Evolutionary conservation across 2,329 filamentous ascomycete genomes (phyloP), one percentile per base, ranked within the genome.

Genomic region (Pseudogymnoascus sp.): DNA sequence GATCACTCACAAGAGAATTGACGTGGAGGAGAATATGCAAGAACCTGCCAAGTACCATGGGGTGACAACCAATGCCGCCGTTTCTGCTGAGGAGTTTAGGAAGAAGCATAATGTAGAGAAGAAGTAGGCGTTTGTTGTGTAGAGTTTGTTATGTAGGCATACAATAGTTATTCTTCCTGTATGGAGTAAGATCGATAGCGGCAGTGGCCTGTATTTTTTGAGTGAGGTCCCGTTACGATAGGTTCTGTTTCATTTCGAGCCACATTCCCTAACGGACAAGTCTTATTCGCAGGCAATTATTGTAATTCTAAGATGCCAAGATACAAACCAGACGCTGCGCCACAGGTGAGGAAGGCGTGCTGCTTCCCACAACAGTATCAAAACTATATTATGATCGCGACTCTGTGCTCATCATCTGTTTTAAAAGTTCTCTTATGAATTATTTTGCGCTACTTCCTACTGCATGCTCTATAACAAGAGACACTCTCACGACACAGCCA

Each of bases 1-100:
- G 5, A 18, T 57, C 16, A 57, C 51, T 11, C 51, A 57, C 51
- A 57, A 21, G 51, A 57, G 51, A 16, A 34, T 57, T 57, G 51
- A 57, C 51, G 4, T 57, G 2, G 51, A 57, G 51, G 26, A 57
- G 51, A 57, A 34, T 57, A 57, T 57, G 26, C 26, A 57, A 29
- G 51, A 57, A 57, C 51, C 51, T 11, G 51, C 51, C 10, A 34
- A 57, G n/a, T 57, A 57, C 26, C 51, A 57, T 31, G 51, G 51
- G 4, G 51, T 57, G 51, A 57, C 51, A 7, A 57, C 51, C 10
- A 57, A 57, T 18, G 34, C 51, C 4, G 51, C 51, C 16, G n/a
- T 57, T 57, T 57, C 51, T 11, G 51, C 51, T 5, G 51, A 31
- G n/a, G 51, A 57, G 26, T 57, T 57, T 16, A 57, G 7, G 51